phyloP scores from a whole-genome alignment of 768 basidiomycete species.

The Boletellus sp. region DNA sequence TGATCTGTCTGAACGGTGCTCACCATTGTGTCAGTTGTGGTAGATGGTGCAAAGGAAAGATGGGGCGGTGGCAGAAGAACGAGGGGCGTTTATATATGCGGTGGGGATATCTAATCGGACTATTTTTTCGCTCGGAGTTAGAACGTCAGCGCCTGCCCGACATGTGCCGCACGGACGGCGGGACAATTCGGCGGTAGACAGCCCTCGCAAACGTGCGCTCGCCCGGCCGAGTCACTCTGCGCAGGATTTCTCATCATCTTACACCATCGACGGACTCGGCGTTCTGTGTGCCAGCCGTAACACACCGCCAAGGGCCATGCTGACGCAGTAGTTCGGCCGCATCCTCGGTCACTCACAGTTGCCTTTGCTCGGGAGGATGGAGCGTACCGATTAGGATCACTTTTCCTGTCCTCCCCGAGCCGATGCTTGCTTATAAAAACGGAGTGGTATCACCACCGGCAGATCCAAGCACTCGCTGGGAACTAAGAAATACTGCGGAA shows the following conservation, averaged over 20 bases:
- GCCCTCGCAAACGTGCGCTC: neutral
- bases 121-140: constrained; percentile 24
- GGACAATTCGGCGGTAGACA: neutral
- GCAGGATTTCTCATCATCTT: neutral
- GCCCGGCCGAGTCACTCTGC: neutral
- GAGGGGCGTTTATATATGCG: constrained; percentile 31
- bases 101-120: constrained; percentile 21
- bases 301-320: neutral
- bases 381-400: too few relatives aligned
- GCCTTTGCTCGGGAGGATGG: neutral
- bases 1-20: neutral
- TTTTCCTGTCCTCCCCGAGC: too few relatives aligned
- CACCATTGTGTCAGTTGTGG: constrained; percentile 24
- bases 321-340: neutral
- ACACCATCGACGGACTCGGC: neutral
- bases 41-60: constrained; percentile 7
- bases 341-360: neutral
- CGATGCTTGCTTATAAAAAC: too few relatives aligned
- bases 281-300: neutral
- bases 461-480: too few relatives aligned
- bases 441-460: too few relatives aligned
- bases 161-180: constrained; percentile 8
- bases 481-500: too few relatives aligned
- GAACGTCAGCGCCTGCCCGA: constrained; percentile 17
- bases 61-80: neutral